phyloP scores from a whole-genome alignment of 495 filamentous ascomycete species.

The Neurospora sp. region DNA sequence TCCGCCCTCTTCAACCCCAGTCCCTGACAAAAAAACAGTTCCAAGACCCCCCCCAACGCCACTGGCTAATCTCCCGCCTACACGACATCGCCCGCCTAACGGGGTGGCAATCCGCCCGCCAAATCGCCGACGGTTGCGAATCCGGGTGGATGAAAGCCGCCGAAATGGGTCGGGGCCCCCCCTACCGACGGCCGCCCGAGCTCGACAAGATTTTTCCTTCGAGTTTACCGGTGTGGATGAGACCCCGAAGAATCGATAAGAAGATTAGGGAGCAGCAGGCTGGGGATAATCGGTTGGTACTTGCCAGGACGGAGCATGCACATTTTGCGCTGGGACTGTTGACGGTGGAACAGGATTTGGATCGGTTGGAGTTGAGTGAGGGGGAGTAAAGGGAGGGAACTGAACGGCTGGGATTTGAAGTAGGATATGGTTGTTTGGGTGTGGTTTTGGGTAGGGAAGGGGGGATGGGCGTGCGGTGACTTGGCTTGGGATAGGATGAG shows the following conservation, averaged over 20 bases:
- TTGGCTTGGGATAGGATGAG: too few relatives aligned
- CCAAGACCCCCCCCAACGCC: slow-evolving; percentile 56
- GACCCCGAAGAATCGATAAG: slow-evolving; percentile 31
- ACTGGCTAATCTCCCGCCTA: slow-evolving; percentile 64
- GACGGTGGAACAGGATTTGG: slow-evolving; percentile 41
- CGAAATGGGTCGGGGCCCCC: slow-evolving; percentile 61
- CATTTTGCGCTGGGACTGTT: slow-evolving; percentile 45
- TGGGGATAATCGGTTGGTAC: slow-evolving; percentile 25
- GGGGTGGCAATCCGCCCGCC: slow-evolving; percentile 72
- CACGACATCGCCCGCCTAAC: slow-evolving; percentile 68
- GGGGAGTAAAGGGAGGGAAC: neutral
- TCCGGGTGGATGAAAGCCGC: slow-evolving; percentile 67
- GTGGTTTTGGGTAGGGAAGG: too few relatives aligned
- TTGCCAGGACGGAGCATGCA: slow-evolving; percentile 38
- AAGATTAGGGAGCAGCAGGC: slow-evolving; percentile 29
- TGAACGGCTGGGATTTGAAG: too few relatives aligned
- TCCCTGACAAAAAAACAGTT: too few relatives aligned
- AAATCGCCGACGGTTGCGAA: slow-evolving; percentile 78
- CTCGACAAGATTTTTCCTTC: slow-evolving; percentile 22
- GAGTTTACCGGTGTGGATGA: slow-evolving; percentile 25
- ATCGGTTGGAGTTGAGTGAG: slow-evolving; percentile 32
- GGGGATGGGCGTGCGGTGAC: too few relatives aligned
- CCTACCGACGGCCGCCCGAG: slow-evolving; percentile 48
- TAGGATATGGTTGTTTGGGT: too few relatives aligned
- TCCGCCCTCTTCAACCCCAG: too few relatives aligned